Percentiles rank a stretch among this genome's conserved stretches.
These are phyloP conservation scores for Hymenoscyphus repandus DNA, from an alignment of 2,329 filamentous ascomycete genomes.

Conservation along the genomic window DNA sequence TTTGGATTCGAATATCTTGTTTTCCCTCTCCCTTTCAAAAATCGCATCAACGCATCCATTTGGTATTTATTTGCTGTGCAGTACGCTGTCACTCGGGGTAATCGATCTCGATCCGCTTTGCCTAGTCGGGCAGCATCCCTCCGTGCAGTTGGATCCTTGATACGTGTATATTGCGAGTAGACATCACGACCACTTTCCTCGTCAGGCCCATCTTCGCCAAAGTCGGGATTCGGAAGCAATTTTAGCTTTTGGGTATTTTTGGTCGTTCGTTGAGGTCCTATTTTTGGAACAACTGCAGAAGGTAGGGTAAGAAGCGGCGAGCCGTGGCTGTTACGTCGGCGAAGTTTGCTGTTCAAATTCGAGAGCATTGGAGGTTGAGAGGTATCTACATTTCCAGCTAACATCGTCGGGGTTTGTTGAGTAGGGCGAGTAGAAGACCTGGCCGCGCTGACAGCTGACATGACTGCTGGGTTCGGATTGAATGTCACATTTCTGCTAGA, in stretches of 20 bases:
- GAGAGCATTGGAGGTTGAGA: constrained; percentile 60
- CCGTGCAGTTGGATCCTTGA: constrained; percentile 91
- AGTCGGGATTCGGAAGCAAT: constrained; percentile 85
- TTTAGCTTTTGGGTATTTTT: constrained; percentile 97
- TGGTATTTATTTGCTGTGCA: constrained; percentile 91
- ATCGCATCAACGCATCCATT: constrained; percentile 83
- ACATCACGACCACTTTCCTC: constrained; percentile 93
- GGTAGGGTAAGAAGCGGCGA: constrained; percentile 35
- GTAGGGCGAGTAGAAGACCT: constrained; percentile 39
- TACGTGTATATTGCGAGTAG: constrained; percentile 95
- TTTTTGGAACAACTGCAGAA: constrained; percentile 51
- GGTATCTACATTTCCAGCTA: constrained; percentile 25
- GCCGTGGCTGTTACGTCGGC: constrained; percentile 79
- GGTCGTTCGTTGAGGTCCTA: constrained; percentile 89
- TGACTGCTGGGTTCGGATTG: constrained; percentile 63
- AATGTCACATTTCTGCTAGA: constrained; percentile 63
- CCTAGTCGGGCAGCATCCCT: constrained; percentile 88
- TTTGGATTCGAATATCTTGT: constrained; percentile 79
- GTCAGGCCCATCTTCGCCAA: constrained; percentile 69
- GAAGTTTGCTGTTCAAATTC: constrained; percentile 79
- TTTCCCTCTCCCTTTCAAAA: constrained; percentile 78
- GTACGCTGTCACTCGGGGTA: constrained; percentile 93
- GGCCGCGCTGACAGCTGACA: constrained; percentile 48
- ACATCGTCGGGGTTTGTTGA: constrained; percentile 31
- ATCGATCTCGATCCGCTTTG: constrained; percentile 81